A percentile compares a stretch with the other conserved stretches of the same genome.
Conservation (phyloP, 2,329 filamentous ascomycete species). For the Diaporthe ilicicola region DNA sequence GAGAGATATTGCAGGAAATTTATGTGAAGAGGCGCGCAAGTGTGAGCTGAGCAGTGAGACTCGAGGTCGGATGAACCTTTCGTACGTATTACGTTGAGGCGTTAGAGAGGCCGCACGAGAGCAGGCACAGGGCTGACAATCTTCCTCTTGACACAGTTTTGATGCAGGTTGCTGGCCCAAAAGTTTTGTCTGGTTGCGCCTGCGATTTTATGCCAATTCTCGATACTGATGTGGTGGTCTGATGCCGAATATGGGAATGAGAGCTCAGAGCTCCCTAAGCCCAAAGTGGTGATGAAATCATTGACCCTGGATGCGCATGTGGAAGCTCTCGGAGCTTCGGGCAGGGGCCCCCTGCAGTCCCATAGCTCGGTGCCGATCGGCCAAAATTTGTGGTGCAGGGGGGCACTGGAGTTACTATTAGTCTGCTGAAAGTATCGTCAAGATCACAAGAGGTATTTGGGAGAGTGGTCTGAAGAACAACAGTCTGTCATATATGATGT, state of each 20-base stretch:
- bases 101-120: background rate
- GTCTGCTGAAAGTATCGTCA: background rate
- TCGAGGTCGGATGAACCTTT: background rate
- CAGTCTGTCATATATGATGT: background rate
- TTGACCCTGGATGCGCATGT: slow-evolving; percentile 20
- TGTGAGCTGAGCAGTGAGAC: background rate
- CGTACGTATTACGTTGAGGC: background rate
- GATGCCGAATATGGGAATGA: background rate
- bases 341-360: background rate
- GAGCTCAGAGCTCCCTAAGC: background rate
- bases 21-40: background rate
- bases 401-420: no score
- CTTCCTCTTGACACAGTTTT: background rate
- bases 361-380: slow-evolving; percentile 15
- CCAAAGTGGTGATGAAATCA: slow-evolving; percentile 31
- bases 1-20: background rate
- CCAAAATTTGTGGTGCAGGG: background rate
- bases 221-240: background rate
- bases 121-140: no score
- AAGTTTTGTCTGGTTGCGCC: background rate
- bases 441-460: no score
- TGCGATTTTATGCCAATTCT: background rate
- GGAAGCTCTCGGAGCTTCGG: background rate
- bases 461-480: no score
- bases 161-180: background rate